Evolutionary conservation across 176 grass and related monocot species (phyloP).

Genomic region (Oryza officinalis): DNA sequence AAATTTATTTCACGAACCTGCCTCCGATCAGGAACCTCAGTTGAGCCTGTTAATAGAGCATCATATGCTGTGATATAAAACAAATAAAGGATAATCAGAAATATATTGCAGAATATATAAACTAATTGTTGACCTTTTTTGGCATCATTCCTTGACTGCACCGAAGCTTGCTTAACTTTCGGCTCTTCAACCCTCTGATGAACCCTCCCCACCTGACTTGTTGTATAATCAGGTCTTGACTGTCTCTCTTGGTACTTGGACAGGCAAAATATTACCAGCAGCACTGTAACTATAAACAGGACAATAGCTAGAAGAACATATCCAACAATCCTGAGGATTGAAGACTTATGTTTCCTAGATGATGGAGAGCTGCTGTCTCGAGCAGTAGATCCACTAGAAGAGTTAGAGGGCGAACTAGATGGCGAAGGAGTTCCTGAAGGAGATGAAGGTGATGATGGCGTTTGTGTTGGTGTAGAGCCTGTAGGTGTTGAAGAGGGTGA

Average conservation of each 20-base stretch:
- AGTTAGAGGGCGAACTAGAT: conserved; percentile 23
- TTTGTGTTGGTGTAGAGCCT: conserved; percentile 52
- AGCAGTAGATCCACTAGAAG: conserved; percentile 54
- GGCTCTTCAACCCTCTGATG: conserved; percentile 51
- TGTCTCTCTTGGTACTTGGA: conserved; percentile 82
- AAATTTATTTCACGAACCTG: conserved; percentile 51
- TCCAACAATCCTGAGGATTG: conserved; percentile 80
- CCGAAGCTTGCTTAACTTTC: conserved; percentile 56
- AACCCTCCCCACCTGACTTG: conserved; percentile 47
- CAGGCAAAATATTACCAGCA: conserved; percentile 66
- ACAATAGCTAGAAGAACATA: conserved; percentile 81
- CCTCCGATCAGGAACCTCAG: conserved; percentile 50
- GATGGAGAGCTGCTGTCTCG: conserved; percentile 46
- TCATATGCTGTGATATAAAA: conserved; percentile 31
- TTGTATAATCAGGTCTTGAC: conserved; percentile 45
- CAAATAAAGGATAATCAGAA: conserved; percentile 12
- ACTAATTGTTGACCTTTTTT: conserved; percentile 53
- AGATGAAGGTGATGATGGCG: conserved; percentile 52
- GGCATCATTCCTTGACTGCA: conserved; percentile 48
- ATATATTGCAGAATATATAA: conserved; percentile 17
- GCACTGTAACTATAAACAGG: conserved; percentile 59
- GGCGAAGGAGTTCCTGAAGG: conserved; percentile 41
- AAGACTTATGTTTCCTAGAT: conserved; percentile 60
- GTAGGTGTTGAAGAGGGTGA: conserved; percentile 51
- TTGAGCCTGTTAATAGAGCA: conserved; percentile 49